Percentiles rank a stretch among this genome's conserved stretches.
Conservation (phyloP, 1,284 basidiomycete genomes). For the Agaricales sp. region DNA sequence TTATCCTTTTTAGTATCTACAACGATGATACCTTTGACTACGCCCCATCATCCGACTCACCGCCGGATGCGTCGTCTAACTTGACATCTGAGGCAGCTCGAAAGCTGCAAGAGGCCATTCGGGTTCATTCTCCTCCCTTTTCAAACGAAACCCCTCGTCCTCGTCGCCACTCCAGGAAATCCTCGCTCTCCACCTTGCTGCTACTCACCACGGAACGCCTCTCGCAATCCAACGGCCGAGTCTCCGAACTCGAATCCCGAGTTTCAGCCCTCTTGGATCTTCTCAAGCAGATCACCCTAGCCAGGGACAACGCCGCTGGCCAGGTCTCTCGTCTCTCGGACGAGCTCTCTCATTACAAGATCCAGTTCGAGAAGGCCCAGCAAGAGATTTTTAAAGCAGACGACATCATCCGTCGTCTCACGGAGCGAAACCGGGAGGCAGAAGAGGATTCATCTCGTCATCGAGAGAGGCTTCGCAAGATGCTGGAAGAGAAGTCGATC, state of each 20-base stretch:
- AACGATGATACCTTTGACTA: background rate
- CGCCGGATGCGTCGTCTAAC: background rate
- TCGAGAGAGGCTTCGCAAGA: conserved; percentile 28
- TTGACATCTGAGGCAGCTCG: background rate
- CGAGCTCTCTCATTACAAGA: conserved; percentile 33
- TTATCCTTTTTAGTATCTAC: background rate
- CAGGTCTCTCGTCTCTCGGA: conserved; percentile 25
- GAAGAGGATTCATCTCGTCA: conserved; percentile 34
- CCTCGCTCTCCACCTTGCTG: background rate
- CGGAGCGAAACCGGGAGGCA: conserved; percentile 28
- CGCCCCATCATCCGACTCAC: background rate
- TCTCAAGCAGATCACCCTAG: conserved; percentile 30
- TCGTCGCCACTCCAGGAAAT: background rate
- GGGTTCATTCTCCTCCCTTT: background rate
- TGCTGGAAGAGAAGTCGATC: conserved; percentile 31
- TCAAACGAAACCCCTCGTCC: background rate
- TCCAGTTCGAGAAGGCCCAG: conserved; percentile 36
- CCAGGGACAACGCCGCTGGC: conserved; percentile 24
- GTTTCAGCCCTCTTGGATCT: conserved; percentile 26
- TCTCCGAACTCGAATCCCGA: background rate
- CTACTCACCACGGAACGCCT: background rate
- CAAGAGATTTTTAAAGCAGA: conserved; percentile 37
- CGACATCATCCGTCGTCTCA: conserved; percentile 30
- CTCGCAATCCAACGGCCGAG: background rate
- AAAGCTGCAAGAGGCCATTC: background rate